Base-by-base conservation (phyloP, 2,329 filamentous ascomycete species). In the Fusarium sp. region DNA sequence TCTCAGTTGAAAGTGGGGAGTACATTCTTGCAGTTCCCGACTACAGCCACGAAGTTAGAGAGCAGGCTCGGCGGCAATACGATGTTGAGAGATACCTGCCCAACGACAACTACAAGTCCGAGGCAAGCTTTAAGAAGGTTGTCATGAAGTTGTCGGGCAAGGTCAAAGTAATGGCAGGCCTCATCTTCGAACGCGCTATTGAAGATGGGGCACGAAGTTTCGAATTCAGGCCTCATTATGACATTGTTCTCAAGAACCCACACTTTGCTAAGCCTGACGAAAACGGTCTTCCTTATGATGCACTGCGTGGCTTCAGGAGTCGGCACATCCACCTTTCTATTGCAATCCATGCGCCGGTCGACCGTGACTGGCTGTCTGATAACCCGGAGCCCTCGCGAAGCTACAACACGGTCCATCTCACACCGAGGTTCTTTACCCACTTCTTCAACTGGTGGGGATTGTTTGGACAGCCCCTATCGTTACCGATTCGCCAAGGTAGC, bases 371-470 rank as follows among this genome's bases (percentile, higher is more conserved):
- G 96, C 87, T 90, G 38, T 88, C 93, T 3, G 87, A 91, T 4
- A 92, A 91, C 72, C 82, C 89, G 5, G 90, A 92, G 69, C 88
- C 92, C 5, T 97, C 95, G 2, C 88, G 90, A 68, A 98, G 95
- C 77, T 99, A 99, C 83, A 99, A 99, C 77, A 94, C 95, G 0
- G 92, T 98, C 2, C 97, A 99, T 79, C 86, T 99, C 31, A 96
- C 93, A 2, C 96, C 96, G 7, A 91, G 95, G 10, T 97, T 99
- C 83, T 99, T 99, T 78, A 98, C 95, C 0, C 96, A 99, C 78
- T 99, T 99, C 84, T 98, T 95, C 82, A 90, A 91, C 59, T 99
- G 96, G 96, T 98, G 95, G 94, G 95, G 92, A 1, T 89, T 98
- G 72, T 99, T 99, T 80, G 94, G 94, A 10, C 95, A 95, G 2